Evolutionary conservation across 345 rosid species (phyloP), one percentile per base, ranked within the genome.

Genomic region (Populus alba): DNA sequence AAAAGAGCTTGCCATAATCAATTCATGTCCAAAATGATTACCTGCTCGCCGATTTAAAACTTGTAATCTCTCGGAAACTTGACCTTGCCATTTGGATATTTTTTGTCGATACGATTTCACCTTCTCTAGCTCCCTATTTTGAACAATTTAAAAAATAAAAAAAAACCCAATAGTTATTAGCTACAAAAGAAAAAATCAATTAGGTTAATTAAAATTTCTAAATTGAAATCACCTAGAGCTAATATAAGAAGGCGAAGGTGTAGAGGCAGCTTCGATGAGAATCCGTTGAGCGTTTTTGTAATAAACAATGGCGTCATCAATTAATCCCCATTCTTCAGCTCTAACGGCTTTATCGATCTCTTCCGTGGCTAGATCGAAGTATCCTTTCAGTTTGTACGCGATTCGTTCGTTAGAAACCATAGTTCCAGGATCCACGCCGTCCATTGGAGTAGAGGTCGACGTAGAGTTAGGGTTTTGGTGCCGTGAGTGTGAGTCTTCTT

Each of bases 241-340:
- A 72, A 95, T 88, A 78, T 89, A 91, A 7, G 93, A 92, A 81
- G 99, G 93, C 70, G 88, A 85, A 13, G 91, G 81, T 20, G 91
- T 91, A 17, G 96, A 92, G 80, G 55, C 87, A 38, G 91, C 94
- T 83, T 93, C 98, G 55, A 67, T 59, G 75, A 95, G 83, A 66
- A 93, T 88, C 33, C 96, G 89, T 57, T 91, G 97, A 16, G 99
- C 93, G 71, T 87, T 92, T 79, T 82, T 87, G 79, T 95, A 95
- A 81, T 93, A 96, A 51, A 82, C 76, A 59, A 95, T 71, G 7
- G 99, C 97, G 33, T 95, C 97, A 20, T 93, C 96, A 65, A 83
- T 79, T 73, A 95, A 83, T 51, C 98, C 97, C 94, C 98, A 92
- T 72, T 95, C 99, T 83, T 95, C 99, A n/a, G 95, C 90, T 69